Evolutionary conservation across 2,329 filamentous ascomycete species (phyloP).

Genomic region (Coniosporium tulheliwenetii): DNA sequence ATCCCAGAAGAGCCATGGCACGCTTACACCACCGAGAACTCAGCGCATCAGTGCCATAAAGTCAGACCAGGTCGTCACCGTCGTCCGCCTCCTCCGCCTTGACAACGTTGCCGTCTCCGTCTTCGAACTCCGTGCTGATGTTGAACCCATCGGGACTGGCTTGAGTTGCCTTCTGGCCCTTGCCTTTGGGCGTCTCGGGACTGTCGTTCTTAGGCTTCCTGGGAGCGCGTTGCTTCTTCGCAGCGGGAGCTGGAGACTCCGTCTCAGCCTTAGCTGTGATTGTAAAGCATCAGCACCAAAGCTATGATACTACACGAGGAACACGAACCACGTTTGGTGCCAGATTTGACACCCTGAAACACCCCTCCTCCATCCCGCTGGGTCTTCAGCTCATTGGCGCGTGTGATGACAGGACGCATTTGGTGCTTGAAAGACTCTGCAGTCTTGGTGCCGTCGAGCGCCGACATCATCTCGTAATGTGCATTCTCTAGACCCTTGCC

Average conservation of each 20-base stretch:
- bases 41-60: too few species aligned
- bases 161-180: background rate
- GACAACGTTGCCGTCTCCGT: background rate
- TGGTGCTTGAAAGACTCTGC: slow-evolving; percentile 10
- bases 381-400: slow-evolving; percentile 10
- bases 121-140: background rate
- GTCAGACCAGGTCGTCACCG: too few species aligned
- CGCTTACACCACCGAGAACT: too few species aligned
- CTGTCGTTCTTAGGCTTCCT: background rate
- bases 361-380: slow-evolving; percentile 1
- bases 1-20: too few species aligned
- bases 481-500: slow-evolving; percentile 7
- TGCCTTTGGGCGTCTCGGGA: background rate
- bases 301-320: background rate
- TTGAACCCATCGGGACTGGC: background rate
- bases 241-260: background rate
- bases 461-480: slow-evolving; percentile 14
- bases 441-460: slow-evolving; percentile 8
- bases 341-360: background rate
- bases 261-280: background rate
- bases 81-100: background rate
- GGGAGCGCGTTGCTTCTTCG: background rate
- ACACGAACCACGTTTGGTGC: background rate
- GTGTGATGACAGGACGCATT: slow-evolving; percentile 13
- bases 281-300: background rate